Conservation (phyloP, 2,329 filamentous ascomycete species). For the Cladosporium sp. region DNA sequence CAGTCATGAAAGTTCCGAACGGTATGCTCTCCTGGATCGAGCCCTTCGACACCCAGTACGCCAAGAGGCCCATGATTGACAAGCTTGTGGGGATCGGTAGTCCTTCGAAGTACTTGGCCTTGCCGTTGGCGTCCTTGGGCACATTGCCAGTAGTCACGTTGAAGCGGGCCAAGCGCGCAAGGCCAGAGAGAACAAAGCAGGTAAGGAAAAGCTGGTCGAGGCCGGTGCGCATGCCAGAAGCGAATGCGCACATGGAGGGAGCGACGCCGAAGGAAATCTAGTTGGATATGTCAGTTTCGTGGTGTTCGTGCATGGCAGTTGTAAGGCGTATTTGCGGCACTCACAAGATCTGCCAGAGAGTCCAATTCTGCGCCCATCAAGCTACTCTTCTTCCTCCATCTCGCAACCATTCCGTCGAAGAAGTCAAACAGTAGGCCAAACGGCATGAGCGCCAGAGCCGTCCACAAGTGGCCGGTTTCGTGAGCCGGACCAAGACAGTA, state of each 20-base stretch:
- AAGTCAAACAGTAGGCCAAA: conserved; percentile 97
- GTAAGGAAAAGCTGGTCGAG: conserved; percentile 76
- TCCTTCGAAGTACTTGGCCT: conserved; percentile 94
- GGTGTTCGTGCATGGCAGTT: neutral
- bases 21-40: conserved; percentile 80
- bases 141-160: conserved; percentile 89
- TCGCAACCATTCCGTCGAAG: conserved; percentile 92
- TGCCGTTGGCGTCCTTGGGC: conserved; percentile 87
- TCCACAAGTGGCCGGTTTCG: conserved; percentile 67
- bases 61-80: conserved; percentile 76
- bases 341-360: conserved; percentile 85
- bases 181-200: conserved; percentile 90
- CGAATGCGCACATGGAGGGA: conserved; percentile 81
- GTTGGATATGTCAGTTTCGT: neutral
- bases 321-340: neutral
- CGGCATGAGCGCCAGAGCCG: conserved; percentile 80
- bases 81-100: conserved; percentile 92
- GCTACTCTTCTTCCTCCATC: conserved; percentile 95
- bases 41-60: conserved; percentile 77
- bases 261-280: conserved; percentile 94
- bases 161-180: conserved; percentile 91
- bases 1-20: conserved; percentile 63
- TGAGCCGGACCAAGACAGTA: conserved; percentile 70
- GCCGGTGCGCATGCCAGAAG: conserved; percentile 78
- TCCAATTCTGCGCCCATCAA: conserved; percentile 98